Percentiles rank a stretch among this genome's conserved stretches.
Conservation (phyloP, 345 rosid species). For the Excoecaria agallocha region DNA sequence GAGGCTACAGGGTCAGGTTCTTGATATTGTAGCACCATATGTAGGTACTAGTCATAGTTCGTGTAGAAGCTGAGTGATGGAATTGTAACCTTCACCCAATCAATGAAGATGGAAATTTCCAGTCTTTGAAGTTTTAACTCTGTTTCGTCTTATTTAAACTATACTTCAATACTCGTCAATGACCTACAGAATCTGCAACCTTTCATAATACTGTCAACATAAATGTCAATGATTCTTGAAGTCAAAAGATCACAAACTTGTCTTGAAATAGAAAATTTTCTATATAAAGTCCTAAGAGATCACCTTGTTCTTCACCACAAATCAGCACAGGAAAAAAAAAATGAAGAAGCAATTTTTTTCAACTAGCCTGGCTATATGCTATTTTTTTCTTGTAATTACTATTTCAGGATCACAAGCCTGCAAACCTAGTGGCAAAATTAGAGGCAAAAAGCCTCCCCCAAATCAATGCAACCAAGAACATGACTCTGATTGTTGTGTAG, state of each 20-base stretch:
- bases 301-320: no score
- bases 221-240: no score
- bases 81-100: not conserved
- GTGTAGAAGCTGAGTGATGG: constrained; percentile 4
- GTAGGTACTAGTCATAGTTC: not conserved
- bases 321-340: not conserved
- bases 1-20: not conserved
- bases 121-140: no score
- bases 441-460: not conserved
- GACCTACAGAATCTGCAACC: no score
- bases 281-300: no score
- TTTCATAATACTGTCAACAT: no score
- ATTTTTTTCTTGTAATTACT: not conserved
- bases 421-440: not conserved
- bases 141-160: no score
- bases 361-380: not conserved
- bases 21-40: not conserved
- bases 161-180: no score
- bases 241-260: no score
- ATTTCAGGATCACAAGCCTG: not conserved
- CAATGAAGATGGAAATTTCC: not conserved
- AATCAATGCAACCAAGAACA: not conserved
- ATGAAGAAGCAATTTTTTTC: not conserved
- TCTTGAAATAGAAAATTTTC: no score
- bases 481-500: not conserved